phyloP scores from a whole-genome alignment of 164 flowering plant genomes.

The Vitis amurensis region DNA sequence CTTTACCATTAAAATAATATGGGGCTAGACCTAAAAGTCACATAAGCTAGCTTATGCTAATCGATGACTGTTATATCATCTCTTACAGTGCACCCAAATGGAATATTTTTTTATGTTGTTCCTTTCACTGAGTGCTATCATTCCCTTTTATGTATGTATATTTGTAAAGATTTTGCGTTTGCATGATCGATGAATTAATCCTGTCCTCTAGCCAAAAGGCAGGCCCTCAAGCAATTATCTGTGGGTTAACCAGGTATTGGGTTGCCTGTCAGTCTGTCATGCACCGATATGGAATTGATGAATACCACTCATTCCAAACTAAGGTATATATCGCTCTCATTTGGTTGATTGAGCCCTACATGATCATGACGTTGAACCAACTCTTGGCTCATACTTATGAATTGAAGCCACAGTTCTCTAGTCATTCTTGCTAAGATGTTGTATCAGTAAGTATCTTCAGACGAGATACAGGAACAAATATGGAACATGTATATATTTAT shows the following conservation, averaged over 20 bases:
- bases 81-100: background rate
- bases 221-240: background rate
- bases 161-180: too few species aligned
- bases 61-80: background rate
- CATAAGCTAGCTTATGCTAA: background rate
- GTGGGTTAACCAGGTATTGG: background rate
- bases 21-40: conserved; percentile 5
- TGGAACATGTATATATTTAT: too few species aligned
- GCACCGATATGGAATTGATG: background rate
- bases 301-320: conserved; percentile 1
- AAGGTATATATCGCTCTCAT: background rate
- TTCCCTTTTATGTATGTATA: background rate
- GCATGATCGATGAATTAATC: too few species aligned
- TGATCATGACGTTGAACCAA: conserved; percentile 22
- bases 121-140: background rate
- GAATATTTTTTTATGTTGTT: conserved; percentile 1
- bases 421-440: background rate
- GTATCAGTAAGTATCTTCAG: background rate
- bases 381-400: background rate
- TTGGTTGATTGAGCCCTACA: conserved; percentile 3
- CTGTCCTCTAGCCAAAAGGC: too few species aligned
- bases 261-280: too few species aligned
- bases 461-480: background rate
- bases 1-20: conserved; percentile 3
- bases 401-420: background rate